Base-by-base conservation (phyloP, 345 rosid species). In the Salix arbutifolia region DNA sequence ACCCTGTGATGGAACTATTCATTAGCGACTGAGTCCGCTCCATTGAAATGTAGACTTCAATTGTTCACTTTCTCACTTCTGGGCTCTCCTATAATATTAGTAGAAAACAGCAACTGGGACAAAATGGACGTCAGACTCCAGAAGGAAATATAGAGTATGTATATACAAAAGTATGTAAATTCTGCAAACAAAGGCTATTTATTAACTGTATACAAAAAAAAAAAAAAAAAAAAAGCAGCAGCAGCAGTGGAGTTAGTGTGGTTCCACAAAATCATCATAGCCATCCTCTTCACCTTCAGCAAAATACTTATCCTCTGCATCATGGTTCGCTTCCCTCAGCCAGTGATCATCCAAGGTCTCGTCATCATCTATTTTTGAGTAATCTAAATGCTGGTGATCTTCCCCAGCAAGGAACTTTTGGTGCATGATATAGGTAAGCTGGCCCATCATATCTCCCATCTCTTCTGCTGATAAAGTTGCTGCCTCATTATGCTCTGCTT, bases 301-400 rank as follows among this genome's bases (percentile, higher is more conserved):
- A 65, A 96, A 96, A 84, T 93, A 96, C 84, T 87, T 91, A 56
- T 93, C 99, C 83, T 96, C 96, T 3, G 99, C 99, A 76, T 96
- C 98, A 33, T 73, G 86, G 44, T 85, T 85, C 76, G 85, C 90
- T 84, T 96, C 97, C 74, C 86, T 87, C 65, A 87, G 84, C 99
- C 98, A 93, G 72, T 93, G 99, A 86, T 93, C 99, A 83, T 96
- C 99, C 73, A 93, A 87, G 62, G 90, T 87, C 86, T 85, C 98
- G 68, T 96, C 92, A 0, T 86, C 83, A 58, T 96, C 98, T 76
- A 96, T 96, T 86, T 91, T 91, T 61, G 94, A 69, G 85, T 91
- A 96, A 87, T 96, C 99, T 46, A 91, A 81, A 82, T 91, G 91
- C 81, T 84, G 84, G 79, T 85, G 83, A 83, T 96, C 99, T 91